Evolutionary conservation across 2,329 filamentous ascomycete species (phyloP).

Genomic region (Chrysoporthe austroafricana): DNA sequence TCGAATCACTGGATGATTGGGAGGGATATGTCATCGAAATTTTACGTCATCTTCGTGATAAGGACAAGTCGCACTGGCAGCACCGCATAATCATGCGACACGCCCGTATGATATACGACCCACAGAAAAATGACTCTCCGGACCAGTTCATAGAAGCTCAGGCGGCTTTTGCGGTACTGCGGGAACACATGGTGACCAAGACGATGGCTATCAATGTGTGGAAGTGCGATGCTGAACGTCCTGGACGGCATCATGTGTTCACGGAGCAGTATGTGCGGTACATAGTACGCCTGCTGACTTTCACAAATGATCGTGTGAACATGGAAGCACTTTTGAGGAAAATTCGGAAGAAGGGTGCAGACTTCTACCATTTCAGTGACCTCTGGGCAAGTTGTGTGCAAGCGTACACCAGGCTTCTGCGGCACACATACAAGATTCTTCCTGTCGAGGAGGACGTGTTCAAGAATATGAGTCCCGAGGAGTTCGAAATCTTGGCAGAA

Average conservation of each 20-base stretch:
- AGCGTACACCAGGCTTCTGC: constrained; percentile 57
- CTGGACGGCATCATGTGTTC: constrained; percentile 89
- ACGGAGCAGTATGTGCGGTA: constrained; percentile 85
- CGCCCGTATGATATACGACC: constrained; percentile 58
- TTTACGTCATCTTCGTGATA: constrained; percentile 59
- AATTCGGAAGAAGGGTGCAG: constrained; percentile 79
- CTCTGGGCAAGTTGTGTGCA: constrained; percentile 62
- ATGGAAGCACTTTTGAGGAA: constrained; percentile 79
- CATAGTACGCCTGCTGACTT: constrained; percentile 74
- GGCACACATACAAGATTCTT: constrained; percentile 51
- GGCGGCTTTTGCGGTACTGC: constrained; percentile 78
- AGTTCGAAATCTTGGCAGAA: constrained; percentile 61
- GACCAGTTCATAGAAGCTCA: constrained; percentile 69
- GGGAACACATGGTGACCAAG: constrained; percentile 80
- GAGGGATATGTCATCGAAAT: constrained; percentile 58
- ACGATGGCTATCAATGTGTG: constrained; percentile 94
- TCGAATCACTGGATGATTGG: constrained; percentile 66
- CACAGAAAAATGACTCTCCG: constrained; percentile 37
- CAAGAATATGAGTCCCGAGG: constrained; percentile 56
- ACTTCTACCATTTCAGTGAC: constrained; percentile 68
- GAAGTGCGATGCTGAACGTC: constrained; percentile 84
- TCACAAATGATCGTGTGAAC: constrained; percentile 74
- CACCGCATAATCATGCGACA: constrained; percentile 86
- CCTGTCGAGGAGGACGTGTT: constrained; percentile 57
- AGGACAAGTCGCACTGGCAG: constrained; percentile 94